phyloP scores from a whole-genome alignment of 2,329 filamentous ascomycete genomes.

The Byssoonygena ceratinophila region DNA sequence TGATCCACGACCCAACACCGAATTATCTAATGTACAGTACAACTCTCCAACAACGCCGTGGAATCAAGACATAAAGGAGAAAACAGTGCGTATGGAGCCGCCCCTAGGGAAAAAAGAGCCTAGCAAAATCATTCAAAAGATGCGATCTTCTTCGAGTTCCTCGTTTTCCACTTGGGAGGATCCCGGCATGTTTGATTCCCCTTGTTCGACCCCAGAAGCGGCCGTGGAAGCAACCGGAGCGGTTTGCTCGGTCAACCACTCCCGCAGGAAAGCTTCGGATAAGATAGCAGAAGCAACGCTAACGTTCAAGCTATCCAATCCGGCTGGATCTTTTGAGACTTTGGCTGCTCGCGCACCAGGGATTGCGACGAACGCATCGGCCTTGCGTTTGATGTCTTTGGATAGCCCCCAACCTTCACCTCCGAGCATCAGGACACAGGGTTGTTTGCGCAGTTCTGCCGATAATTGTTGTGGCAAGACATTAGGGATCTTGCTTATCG shows the following conservation, averaged over 20 bases:
- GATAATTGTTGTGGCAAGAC: constrained; percentile 13
- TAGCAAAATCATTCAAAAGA: background rate
- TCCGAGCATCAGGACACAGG: constrained; percentile 72
- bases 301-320: constrained; percentile 86
- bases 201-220: background rate
- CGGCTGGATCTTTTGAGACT: constrained; percentile 32
- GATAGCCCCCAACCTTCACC: constrained; percentile 67
- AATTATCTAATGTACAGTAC: too few relatives aligned
- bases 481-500: constrained; percentile 26
- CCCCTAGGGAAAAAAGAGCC: background rate
- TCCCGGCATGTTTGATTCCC: background rate
- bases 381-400: constrained; percentile 52
- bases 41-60: too few relatives aligned
- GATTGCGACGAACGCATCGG: constrained; percentile 57
- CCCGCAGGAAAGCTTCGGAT: constrained; percentile 33
- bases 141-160: background rate
- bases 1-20: too few relatives aligned
- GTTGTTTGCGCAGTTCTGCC: constrained; percentile 44
- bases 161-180: background rate
- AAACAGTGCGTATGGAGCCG: background rate
- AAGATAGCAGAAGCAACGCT: constrained; percentile 75
- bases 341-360: constrained; percentile 37
- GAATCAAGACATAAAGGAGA: background rate
- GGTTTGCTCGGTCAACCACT: constrained; percentile 23
- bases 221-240: background rate